phyloP scores from a whole-genome alignment of 1,139 yeast genomes.

The Diutina pseudorugosa region DNA sequence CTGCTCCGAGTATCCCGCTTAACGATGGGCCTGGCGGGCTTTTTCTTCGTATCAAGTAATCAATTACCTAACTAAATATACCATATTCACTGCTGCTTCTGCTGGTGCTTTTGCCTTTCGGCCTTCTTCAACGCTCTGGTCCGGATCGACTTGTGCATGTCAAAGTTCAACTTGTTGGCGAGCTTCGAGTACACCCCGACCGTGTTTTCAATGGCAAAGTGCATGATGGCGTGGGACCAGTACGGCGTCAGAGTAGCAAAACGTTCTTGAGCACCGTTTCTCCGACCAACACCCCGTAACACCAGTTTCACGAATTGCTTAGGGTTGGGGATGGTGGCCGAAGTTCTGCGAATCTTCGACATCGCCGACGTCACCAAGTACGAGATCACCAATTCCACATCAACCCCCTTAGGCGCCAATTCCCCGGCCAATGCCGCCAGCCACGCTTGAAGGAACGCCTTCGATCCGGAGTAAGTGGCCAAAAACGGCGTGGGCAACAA shows the following conservation, averaged over 20 bases:
- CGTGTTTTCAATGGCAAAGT: constrained; percentile 65
- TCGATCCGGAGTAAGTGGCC: constrained; percentile 93
- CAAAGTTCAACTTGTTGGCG: constrained; percentile 55
- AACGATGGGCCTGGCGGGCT: background rate
- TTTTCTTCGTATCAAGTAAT: too few relatives aligned
- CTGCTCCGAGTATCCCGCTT: background rate
- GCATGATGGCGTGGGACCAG: constrained; percentile 92
- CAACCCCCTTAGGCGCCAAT: constrained; percentile 53
- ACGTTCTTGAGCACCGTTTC: constrained; percentile 88
- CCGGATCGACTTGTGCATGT: constrained; percentile 74
- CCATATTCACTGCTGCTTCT: background rate
- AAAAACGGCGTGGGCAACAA: constrained; percentile 83
- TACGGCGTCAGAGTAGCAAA: constrained; percentile 81
- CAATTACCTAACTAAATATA: background rate
- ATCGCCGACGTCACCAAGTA: constrained; percentile 89
- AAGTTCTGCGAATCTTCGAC: constrained; percentile 82
- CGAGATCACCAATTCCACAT: constrained; percentile 79
- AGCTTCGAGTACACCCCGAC: constrained; percentile 71
- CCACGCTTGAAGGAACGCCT: constrained; percentile 92
- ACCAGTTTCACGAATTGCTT: constrained; percentile 62
- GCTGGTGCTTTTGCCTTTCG: constrained; percentile 1
- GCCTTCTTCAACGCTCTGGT: constrained; percentile 74
- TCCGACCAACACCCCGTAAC: constrained; percentile 60
- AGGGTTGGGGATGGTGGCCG: constrained; percentile 73
- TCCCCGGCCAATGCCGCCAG: constrained; percentile 85